Percentiles rank a stretch among this genome's conserved stretches.
These are phyloP conservation scores for Solanum paucissectum DNA, from an alignment of 257 asterid genomes.

Conservation along the genomic window DNA sequence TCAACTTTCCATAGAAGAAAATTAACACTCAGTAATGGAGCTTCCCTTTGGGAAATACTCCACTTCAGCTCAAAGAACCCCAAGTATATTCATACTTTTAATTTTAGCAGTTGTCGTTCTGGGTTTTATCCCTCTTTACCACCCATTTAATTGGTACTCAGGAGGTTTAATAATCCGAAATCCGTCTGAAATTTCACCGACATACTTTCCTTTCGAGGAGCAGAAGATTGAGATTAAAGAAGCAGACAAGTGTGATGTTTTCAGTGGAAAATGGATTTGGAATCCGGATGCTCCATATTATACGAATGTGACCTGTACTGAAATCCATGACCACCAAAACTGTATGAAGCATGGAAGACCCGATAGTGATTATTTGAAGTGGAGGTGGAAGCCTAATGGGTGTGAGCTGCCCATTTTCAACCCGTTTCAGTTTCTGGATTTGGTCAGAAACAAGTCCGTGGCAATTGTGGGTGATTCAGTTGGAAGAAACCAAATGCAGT, in stretches of 20 bases:
- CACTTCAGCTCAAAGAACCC: not conserved
- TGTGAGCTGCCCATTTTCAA: constrained; percentile 46
- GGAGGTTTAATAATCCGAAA: not conserved
- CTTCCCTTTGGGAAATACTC: constrained; percentile 6
- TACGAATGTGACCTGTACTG: constrained; percentile 25
- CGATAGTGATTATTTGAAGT: constrained; percentile 16
- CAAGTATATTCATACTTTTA: constrained; percentile 2
- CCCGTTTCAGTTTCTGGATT: constrained; percentile 44
- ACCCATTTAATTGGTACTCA: constrained; percentile 2
- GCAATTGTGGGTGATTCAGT: constrained; percentile 73
- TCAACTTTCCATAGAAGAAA: not conserved
- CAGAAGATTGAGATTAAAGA: not conserved
- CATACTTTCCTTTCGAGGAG: not conserved
- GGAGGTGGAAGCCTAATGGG: constrained; percentile 34
- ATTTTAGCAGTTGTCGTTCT: constrained; percentile 16
- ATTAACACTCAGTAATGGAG: constrained; percentile 10
- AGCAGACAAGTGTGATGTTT: constrained; percentile 23
- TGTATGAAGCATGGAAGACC: constrained; percentile 28
- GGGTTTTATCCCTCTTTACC: constrained; percentile 25
- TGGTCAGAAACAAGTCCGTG: constrained; percentile 41
- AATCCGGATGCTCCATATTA: constrained; percentile 48
- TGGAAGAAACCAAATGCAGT: constrained; percentile 67
- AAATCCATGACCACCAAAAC: constrained; percentile 21
- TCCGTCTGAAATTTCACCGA: not conserved
- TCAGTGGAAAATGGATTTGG: constrained; percentile 50